Evolutionary conservation across 371 early-diverging fungal genomes (phyloP), one percentile per base, ranked within the genome.

Genomic region (Quaeritorhiza haematococci): DNA sequence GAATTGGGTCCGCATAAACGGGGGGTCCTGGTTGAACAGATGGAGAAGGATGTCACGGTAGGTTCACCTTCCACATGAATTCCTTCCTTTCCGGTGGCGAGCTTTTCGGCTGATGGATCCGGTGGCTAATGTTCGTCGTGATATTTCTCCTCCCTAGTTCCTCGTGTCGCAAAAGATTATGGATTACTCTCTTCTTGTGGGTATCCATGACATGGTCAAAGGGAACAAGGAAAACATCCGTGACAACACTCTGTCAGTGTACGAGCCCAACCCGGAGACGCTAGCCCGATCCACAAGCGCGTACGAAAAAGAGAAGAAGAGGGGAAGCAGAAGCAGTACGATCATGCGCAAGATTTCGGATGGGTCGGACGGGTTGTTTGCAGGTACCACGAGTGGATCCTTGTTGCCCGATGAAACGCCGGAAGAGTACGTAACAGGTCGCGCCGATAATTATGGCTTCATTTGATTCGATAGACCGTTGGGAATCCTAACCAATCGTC

Each of bases 161-260:
- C 68, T 96, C 49, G 70, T 76, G 43, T 66, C 68, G 15, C 75
- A 89, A 45, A 86, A 91, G 49, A 96, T 98, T 52, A 98, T 98
- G 98, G 98, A 98, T 73, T 98, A 98, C 74, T 92, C 92, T 54
- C 69, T 98, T 50, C 71, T 98, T 21, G 70, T 96, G 23, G 98
- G 98, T 3, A 78, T 92, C 10, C 96, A 96, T 64, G 90, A 94
- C 65, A 81, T 67, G 49, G 73, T 68, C 28, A 80, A 84, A 30
- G 96, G 94, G 43, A 95, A 97, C 69, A 73, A 73, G 45, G 88
- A 91, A 51, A 84, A 87, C 48, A 83, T 94, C 48, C 88, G 94
- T 49, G 93, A 93, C 73, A 82, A 83, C 29, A 87, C 88, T 15
- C 78, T 94, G 50, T 79, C 87, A 29, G 86, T 94, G 54, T 87